A percentile compares a stretch with the other conserved stretches of the same genome.
Evolutionary conservation across 345 rosid species (phyloP).

Genomic region (Schrenkiella parvula): DNA sequence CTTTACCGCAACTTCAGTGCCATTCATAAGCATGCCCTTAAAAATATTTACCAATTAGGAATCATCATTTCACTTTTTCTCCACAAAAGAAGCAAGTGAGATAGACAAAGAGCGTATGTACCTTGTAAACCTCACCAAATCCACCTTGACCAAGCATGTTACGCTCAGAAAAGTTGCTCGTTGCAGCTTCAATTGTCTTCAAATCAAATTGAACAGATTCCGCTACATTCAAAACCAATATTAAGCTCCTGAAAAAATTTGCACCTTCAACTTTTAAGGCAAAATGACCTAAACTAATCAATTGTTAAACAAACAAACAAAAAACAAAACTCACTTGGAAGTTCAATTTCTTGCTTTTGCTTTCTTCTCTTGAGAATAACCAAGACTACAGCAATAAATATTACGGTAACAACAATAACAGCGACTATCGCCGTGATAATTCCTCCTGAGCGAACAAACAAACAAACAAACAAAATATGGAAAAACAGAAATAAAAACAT

Average conservation of each 20-base stretch:
- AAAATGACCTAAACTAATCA: not conserved
- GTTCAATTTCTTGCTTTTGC: not conserved
- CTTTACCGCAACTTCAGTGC: conserved; percentile 19
- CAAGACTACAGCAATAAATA: conserved; percentile 6
- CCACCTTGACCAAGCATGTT: conserved; percentile 26
- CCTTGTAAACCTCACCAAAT: conserved; percentile 38
- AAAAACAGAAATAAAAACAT: not conserved
- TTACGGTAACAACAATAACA: not conserved
- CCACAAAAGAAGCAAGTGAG: not conserved
- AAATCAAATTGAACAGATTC: conserved; percentile 48
- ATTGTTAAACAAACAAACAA: not conserved
- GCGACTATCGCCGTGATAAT: not conserved
- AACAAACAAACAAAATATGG: not conserved
- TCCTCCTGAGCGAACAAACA: not conserved
- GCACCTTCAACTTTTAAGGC: too few relatives aligned
- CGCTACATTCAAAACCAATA: conserved; percentile 17
- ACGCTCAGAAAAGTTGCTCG: not conserved
- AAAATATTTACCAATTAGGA: not conserved
- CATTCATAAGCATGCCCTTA: not conserved
- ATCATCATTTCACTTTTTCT: not conserved
- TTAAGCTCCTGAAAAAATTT: conserved; percentile 8
- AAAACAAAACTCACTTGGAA: conserved; percentile 11
- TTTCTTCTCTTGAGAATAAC: conserved; percentile 5
- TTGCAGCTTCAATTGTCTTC: conserved; percentile 39
- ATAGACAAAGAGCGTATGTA: not conserved